These are phyloP conservation scores for Arachis hypogaea DNA, from an alignment of 306 rosid species.

Conservation along the genomic window DNA sequence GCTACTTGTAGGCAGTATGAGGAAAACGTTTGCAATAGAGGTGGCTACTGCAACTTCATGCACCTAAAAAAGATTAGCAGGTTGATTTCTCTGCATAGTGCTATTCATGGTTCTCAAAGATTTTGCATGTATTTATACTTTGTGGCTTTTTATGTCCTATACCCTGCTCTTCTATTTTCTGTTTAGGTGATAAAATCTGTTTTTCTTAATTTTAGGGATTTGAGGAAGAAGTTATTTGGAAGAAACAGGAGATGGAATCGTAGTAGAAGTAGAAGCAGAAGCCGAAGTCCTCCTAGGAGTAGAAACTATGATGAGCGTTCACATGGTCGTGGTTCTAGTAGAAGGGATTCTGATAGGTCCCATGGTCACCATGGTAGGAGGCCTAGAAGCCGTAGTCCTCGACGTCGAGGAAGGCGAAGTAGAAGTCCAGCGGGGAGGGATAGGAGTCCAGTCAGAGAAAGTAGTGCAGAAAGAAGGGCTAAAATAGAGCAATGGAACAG, in stretches of 20 bases:
- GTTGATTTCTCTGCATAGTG: constrained; percentile 40
- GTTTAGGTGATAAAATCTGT: too few species aligned
- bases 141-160: not conserved
- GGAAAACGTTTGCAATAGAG: constrained; percentile 96
- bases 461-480: constrained; percentile 93
- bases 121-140: not conserved
- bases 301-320: constrained; percentile 76
- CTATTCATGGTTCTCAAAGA: not conserved
- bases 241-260: constrained; percentile 73
- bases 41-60: constrained; percentile 99
- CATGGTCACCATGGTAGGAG: constrained; percentile 67
- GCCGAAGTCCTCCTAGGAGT: constrained; percentile 83
- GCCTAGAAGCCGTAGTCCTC: constrained; percentile 97
- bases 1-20: constrained; percentile 99
- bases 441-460: constrained; percentile 75
- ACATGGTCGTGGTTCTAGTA: constrained; percentile 65
- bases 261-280: constrained; percentile 82
- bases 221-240: constrained; percentile 85
- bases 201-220: constrained; percentile 60
- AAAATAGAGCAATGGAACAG: constrained; percentile 95
- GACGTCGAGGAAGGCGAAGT: constrained; percentile 75
- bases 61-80: constrained; percentile 96
- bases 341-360: constrained; percentile 82
- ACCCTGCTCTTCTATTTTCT: not conserved
- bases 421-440: constrained; percentile 83